phyloP scores from a whole-genome alignment of 1,284 basidiomycete genomes.

The Peniophora sp. region DNA sequence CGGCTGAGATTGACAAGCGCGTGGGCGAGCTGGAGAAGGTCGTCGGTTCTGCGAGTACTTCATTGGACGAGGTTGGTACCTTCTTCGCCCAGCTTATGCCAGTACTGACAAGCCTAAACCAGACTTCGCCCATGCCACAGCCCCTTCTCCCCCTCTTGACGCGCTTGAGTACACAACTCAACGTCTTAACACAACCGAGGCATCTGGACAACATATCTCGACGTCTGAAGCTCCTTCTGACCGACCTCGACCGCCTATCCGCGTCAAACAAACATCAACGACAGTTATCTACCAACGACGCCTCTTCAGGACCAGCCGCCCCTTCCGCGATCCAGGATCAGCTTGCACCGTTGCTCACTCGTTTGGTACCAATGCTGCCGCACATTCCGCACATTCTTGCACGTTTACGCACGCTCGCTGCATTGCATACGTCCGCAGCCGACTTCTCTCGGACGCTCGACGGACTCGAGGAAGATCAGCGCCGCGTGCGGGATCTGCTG shows the following conservation, averaged over 20 bases:
- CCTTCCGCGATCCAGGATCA: constrained; percentile 47
- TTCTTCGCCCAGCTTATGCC: constrained; percentile 4
- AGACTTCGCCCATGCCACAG: constrained; percentile 63
- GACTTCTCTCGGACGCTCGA: constrained; percentile 69
- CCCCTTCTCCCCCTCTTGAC: constrained; percentile 79
- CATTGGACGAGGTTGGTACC: constrained; percentile 64
- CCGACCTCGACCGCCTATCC: constrained; percentile 86
- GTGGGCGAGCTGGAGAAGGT: constrained; percentile 74
- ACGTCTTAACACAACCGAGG: constrained; percentile 87
- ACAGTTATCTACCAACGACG: constrained; percentile 26
- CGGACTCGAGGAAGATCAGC: constrained; percentile 67
- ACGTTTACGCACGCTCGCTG: constrained; percentile 76
- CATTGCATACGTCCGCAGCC: constrained; percentile 77
- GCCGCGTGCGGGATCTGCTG: constrained; percentile 51
- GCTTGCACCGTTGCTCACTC: constrained; percentile 68
- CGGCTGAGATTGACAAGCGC: constrained; percentile 72
- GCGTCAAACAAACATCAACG: constrained; percentile 37
- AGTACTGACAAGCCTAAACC: constrained; percentile 2
- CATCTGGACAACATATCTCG: constrained; percentile 96
- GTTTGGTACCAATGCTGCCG: constrained; percentile 82
- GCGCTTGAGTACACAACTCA: constrained; percentile 80
- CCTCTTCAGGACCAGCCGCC: constrained; percentile 18
- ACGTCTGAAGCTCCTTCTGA: constrained; percentile 85
- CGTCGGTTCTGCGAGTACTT: constrained; percentile 65
- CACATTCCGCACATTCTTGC: constrained; percentile 89